Base-by-base conservation (phyloP, 106 monocot genomes). In the Apostasia ramifera region DNA sequence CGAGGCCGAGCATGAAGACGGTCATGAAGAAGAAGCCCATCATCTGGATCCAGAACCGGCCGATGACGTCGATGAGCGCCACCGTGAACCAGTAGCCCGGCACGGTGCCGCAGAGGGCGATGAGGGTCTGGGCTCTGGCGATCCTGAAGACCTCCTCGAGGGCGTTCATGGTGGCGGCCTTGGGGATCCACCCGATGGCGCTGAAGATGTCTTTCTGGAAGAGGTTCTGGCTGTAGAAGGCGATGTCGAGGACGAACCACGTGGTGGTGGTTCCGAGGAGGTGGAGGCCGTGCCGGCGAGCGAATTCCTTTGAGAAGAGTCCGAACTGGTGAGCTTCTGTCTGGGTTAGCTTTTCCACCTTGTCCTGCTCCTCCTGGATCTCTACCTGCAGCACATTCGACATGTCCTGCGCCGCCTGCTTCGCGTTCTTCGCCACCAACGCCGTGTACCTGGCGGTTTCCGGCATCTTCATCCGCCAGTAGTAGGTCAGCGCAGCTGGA, bases 11-110 rank as follows among this genome's bases (percentile, higher is more conserved):
- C 63, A 82, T 40, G 69, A 82, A 69, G 2, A 66, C 61, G 10
- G 76, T 74, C 71, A 68, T 77, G 39, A 80, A 50, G 7, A 60
- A 49, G 59, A 83, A 80, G 5, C 83, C 83, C 15, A 73, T 61
- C 1, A 73, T 15, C 47, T 89, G 89, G 59, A 89, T 89, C 15
- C n/a, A 55, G 74, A 79, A 85, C 15, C 88, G 58, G 0, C 86
- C 86, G 7, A 90, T 73, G 15, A 61, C 39, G 63, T 89, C 89
- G 68, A 89, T 85, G 10, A 88, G 60, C 0, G 76, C 84, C 37
- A 88, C 88, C 58, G 88, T 88, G 77, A 85, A 66, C 88, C 90
- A 90, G 75, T 90, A 90, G 0, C 90, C 90, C 2, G 90, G 90
- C 5, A 90, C 85, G 47, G 90, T 85, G 38, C 83, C 88, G 62